A percentile compares a stretch with the other conserved stretches of the same genome.
Evolutionary conservation across 2,329 filamentous ascomycete species (phyloP).

Genomic region (Stagonosporopsis vannaccii): DNA sequence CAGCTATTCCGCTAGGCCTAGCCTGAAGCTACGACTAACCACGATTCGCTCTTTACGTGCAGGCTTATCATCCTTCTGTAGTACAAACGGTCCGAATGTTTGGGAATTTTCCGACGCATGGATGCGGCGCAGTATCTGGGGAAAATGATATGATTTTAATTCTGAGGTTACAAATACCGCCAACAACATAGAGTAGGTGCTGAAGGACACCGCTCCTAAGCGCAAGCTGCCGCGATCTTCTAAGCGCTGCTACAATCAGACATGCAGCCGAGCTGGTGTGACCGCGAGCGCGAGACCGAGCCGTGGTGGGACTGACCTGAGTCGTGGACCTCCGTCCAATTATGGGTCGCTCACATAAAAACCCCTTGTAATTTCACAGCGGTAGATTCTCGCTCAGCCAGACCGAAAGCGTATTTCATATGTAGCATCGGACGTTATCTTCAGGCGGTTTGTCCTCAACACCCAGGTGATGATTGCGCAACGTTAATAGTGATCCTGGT

Average conservation of each 20-base stretch:
- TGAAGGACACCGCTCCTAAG: too few species aligned
- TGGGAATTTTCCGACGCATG: constrained; percentile 7
- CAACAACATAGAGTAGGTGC: background rate
- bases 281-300: constrained; percentile 1
- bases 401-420: background rate
- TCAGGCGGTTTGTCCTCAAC: background rate
- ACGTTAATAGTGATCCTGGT: background rate
- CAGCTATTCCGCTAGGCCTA: background rate
- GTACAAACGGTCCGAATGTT: constrained; percentile 3
- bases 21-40: background rate
- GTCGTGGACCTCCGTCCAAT: background rate
- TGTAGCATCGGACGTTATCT: background rate
- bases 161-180: background rate
- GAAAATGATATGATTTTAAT: background rate
- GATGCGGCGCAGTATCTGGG: background rate
- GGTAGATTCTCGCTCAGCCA: background rate
- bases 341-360: background rate
- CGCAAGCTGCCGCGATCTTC: background rate
- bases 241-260: constrained; percentile 4
- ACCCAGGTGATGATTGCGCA: background rate
- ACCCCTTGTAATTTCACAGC: constrained; percentile 6
- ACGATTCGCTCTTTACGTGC: background rate
- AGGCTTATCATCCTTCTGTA: background rate
- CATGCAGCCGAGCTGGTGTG: constrained; percentile 6
- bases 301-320: constrained; percentile 9